Percentiles rank a stretch among this genome's conserved stretches.
These are phyloP conservation scores for Blastocladiella emersonii DNA, from an alignment of 371 early-diverging fungal genomes.

Conservation along the genomic window DNA sequence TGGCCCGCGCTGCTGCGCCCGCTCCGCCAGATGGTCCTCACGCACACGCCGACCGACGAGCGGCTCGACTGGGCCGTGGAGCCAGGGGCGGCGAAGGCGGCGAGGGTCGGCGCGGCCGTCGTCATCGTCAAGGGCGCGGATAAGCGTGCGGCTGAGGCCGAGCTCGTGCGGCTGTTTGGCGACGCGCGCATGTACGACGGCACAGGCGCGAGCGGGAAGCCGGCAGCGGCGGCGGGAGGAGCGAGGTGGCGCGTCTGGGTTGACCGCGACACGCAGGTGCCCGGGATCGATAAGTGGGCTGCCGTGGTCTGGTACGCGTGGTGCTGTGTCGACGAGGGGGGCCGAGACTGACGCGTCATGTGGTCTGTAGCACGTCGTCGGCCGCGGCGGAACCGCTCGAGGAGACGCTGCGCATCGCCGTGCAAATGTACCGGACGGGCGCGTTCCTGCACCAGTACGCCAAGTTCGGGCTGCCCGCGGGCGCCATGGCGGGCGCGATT, in stretches of 20 bases:
- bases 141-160: neutral
- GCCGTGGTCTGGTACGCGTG: neutral
- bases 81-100: neutral
- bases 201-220: too few species aligned
- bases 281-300: neutral
- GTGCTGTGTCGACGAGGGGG: too few species aligned
- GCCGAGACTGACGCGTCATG: too few species aligned
- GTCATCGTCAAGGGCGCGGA: neutral
- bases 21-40: neutral
- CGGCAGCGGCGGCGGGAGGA: neutral
- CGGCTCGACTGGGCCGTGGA: neutral
- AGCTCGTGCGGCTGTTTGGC: too few species aligned
- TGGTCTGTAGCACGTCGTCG: neutral
- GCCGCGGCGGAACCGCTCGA: neutral
- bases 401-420: neutral
- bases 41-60: conserved; percentile 3
- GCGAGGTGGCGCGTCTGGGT: too few species aligned
- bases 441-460: neutral
- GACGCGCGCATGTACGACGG: too few species aligned
- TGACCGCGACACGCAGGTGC: neutral
- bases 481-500: neutral
- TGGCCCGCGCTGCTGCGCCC: neutral
- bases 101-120: neutral
- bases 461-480: neutral
- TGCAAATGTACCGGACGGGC: neutral